Evolutionary conservation across 495 filamentous ascomycete genomes (phyloP).

Genomic region (Copromyces sp.): DNA sequence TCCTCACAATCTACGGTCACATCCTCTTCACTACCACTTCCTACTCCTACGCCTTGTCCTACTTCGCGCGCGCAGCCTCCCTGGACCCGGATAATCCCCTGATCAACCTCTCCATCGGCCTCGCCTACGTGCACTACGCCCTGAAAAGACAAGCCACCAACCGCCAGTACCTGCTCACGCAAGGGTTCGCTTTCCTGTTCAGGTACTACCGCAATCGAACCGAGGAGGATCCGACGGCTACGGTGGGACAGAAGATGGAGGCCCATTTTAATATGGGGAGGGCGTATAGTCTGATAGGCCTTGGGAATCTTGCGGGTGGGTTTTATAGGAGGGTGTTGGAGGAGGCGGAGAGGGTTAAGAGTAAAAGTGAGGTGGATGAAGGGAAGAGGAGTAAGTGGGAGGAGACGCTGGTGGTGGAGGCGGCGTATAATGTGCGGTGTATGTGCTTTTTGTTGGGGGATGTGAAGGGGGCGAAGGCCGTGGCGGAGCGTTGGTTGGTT

Average conservation of each 20-base stretch:
- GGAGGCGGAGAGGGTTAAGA: slow-evolving; percentile 7
- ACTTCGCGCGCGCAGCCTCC: slow-evolving; percentile 79
- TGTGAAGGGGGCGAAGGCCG: slow-evolving; percentile 19
- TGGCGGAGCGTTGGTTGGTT: slow-evolving; percentile 19
- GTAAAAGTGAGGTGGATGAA: not conserved
- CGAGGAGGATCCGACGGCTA: slow-evolving; percentile 17
- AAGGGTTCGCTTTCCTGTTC: slow-evolving; percentile 72
- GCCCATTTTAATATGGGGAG: slow-evolving; percentile 84
- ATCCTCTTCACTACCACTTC: slow-evolving; percentile 70
- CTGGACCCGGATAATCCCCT: slow-evolving; percentile 66
- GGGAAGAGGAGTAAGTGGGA: slow-evolving; percentile 6
- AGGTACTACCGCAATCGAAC: slow-evolving; percentile 57
- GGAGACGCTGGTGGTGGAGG: slow-evolving; percentile 62
- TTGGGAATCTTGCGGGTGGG: slow-evolving; percentile 65
- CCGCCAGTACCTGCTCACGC: slow-evolving; percentile 72
- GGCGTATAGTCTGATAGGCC: slow-evolving; percentile 69
- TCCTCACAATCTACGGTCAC: slow-evolving; percentile 82
- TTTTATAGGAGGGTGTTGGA: slow-evolving; percentile 49
- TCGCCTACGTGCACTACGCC: slow-evolving; percentile 74
- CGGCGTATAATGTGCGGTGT: slow-evolving; percentile 64
- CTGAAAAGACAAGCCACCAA: slow-evolving; percentile 85
- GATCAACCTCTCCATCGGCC: slow-evolving; percentile 60
- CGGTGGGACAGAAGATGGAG: slow-evolving; percentile 34
- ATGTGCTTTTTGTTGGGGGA: slow-evolving; percentile 26
- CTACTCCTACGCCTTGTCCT: slow-evolving; percentile 73